phyloP scores from a whole-genome alignment of 441 rosid genomes.

The Macaranga tanarius region DNA sequence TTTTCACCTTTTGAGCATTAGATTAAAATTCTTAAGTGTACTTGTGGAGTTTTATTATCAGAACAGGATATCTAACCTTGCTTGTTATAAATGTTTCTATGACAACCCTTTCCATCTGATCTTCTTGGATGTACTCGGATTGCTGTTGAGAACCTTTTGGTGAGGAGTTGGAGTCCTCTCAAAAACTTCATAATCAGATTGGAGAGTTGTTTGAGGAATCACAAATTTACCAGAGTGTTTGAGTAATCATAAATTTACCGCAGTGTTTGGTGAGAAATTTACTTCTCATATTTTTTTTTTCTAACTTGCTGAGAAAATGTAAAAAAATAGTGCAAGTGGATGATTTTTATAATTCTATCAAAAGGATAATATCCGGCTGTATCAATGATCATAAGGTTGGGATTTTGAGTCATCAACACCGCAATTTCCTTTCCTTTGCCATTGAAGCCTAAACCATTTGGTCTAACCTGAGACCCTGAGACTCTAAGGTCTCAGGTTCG shows the following conservation, averaged over 20 bases:
- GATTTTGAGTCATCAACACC: not conserved
- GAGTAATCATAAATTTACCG: too few relatives aligned
- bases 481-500: too few relatives aligned
- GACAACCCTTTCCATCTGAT: slow-evolving; percentile 51
- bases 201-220: slow-evolving; percentile 88
- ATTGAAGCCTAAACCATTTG: too few relatives aligned
- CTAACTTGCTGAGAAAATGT: not conserved
- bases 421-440: too few relatives aligned
- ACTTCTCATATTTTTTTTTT: slow-evolving; percentile 1
- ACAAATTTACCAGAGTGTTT: slow-evolving; percentile 95
- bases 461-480: too few relatives aligned
- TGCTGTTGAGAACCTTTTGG: slow-evolving; percentile 99
- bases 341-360: not conserved
- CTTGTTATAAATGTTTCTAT: not conserved
- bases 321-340: not conserved
- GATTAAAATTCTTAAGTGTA: slow-evolving; percentile 10
- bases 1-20: not conserved
- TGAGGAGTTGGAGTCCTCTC: slow-evolving; percentile 82
- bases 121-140: slow-evolving; percentile 96
- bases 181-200: slow-evolving; percentile 78
- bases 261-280: slow-evolving; percentile 60
- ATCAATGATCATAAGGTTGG: slow-evolving; percentile 11
- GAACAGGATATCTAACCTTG: slow-evolving; percentile 1
- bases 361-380: too few relatives aligned
- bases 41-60: not conserved